Conservation (phyloP, 2,329 filamentous ascomycete species). For the Cordyceps javanica region DNA sequence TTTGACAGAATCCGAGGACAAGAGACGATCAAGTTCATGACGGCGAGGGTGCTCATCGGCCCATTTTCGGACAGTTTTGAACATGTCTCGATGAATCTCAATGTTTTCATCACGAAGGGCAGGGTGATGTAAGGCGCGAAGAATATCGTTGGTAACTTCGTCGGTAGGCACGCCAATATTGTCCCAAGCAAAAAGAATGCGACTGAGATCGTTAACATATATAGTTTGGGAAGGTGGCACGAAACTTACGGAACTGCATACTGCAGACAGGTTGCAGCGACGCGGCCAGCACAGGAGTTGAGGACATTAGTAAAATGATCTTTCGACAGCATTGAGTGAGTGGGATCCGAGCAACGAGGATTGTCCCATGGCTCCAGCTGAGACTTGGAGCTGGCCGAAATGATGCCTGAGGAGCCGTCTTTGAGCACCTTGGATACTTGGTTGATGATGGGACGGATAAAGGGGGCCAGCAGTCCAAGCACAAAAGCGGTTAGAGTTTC, state of each 20-base stretch:
- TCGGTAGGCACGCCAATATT: slow-evolving; percentile 76
- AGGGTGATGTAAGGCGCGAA: slow-evolving; percentile 86
- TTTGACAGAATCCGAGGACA: slow-evolving; percentile 78
- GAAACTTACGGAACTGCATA: slow-evolving; percentile 69
- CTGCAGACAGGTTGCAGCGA: slow-evolving; percentile 71
- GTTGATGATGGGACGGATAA: slow-evolving; percentile 85
- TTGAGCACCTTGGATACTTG: slow-evolving; percentile 80
- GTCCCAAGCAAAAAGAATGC: slow-evolving; percentile 89
- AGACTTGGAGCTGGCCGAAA: slow-evolving; percentile 61
- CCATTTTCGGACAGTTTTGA: slow-evolving; percentile 77
- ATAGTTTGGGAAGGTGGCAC: not conserved
- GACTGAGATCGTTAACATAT: slow-evolving; percentile 33
- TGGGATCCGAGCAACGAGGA: slow-evolving; percentile 67
- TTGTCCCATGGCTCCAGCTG: slow-evolving; percentile 79
- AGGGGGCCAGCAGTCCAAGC: slow-evolving; percentile 83
- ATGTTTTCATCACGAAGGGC: slow-evolving; percentile 67
- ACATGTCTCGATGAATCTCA: slow-evolving; percentile 86
- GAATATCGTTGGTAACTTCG: slow-evolving; percentile 75
- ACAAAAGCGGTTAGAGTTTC: slow-evolving; percentile 91
- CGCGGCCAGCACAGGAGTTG: slow-evolving; percentile 68
- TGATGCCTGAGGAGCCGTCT: slow-evolving; percentile 69
- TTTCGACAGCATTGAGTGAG: slow-evolving; percentile 71
- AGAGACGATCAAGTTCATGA: slow-evolving; percentile 62
- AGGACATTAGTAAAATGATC: slow-evolving; percentile 78
- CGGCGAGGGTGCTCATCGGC: slow-evolving; percentile 62